phyloP scores from a whole-genome alignment of 116 monocot genomes.

The Dioscorea cayenensis region DNA sequence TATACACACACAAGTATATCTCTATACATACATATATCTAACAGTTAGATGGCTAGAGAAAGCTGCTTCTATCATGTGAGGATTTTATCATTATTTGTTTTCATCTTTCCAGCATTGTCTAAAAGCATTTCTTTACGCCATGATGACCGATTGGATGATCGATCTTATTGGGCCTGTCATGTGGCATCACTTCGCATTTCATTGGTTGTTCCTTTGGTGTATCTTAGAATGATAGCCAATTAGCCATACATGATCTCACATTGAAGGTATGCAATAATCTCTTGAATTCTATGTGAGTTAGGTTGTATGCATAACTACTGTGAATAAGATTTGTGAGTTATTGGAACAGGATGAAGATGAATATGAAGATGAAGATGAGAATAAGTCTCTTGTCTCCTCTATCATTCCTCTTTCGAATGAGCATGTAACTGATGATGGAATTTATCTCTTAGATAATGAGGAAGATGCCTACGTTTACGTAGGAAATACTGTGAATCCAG shows the following conservation, averaged over 20 bases:
- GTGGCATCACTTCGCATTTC: slow-evolving; percentile 50
- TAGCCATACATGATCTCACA: slow-evolving; percentile 68
- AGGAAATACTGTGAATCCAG: slow-evolving; percentile 55
- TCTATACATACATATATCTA: no score
- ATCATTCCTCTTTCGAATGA: slow-evolving; percentile 83
- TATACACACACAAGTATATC: no score
- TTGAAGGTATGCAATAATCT: slow-evolving; percentile 45
- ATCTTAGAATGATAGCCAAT: slow-evolving; percentile 88
- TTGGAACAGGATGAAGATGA: slow-evolving; percentile 52
- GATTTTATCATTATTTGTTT: not conserved
- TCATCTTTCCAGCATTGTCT: slow-evolving; percentile 47
- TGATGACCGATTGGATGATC: slow-evolving; percentile 96
- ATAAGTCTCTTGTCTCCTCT: slow-evolving; percentile 34
- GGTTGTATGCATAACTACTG: no score
- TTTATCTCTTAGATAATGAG: slow-evolving; percentile 97
- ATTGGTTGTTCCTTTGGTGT: slow-evolving; percentile 74
- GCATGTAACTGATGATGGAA: slow-evolving; percentile 80
- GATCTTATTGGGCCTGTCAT: slow-evolving; percentile 76
- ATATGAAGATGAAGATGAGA: slow-evolving; percentile 35
- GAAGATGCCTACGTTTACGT: slow-evolving; percentile 92
- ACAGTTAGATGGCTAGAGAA: not conserved
- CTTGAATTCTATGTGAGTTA: no score
- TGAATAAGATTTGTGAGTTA: slow-evolving; percentile 2
- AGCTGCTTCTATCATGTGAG: no score
- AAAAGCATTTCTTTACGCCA: slow-evolving; percentile 83